Conservation (phyloP, 2,329 filamentous ascomycete species). For the Fonsecaea pedrosoi region DNA sequence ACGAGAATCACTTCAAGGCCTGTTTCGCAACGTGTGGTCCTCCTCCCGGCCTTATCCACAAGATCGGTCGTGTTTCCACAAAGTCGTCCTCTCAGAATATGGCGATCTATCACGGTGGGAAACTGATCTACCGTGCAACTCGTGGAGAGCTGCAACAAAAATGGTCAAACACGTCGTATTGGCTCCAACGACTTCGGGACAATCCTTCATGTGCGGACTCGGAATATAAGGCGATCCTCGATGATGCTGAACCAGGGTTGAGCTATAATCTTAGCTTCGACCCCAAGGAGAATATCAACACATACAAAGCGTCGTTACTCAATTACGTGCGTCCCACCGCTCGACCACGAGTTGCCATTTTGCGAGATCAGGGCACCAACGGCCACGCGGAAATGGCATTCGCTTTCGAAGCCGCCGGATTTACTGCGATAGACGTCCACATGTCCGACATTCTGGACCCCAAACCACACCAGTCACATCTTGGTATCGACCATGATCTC, state of each 20-base stretch:
- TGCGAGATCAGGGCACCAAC: conserved; percentile 95
- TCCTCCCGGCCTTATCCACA: conserved; percentile 79
- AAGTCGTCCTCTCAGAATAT: conserved; percentile 73
- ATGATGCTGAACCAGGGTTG: conserved; percentile 80
- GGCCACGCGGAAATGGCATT: conserved; percentile 98
- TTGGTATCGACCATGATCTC: conserved; percentile 79
- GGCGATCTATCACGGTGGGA: conserved; percentile 73
- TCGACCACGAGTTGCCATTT: conserved; percentile 82
- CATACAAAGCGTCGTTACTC: conserved; percentile 52
- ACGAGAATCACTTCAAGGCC: conserved; percentile 83
- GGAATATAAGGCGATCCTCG: conserved; percentile 76
- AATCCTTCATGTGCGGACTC: conserved; percentile 85
- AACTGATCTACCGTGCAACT: conserved; percentile 71
- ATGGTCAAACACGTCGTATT: conserved; percentile 87
- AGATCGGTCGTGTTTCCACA: conserved; percentile 77
- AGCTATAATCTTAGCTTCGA: conserved; percentile 83
- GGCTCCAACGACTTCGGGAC: conserved; percentile 89
- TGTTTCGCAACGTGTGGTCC: conserved; percentile 92
- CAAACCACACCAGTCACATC: conserved; percentile 43
- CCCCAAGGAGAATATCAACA: conserved; percentile 68
- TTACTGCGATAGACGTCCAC: conserved; percentile 90
- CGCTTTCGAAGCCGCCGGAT: conserved; percentile 88
- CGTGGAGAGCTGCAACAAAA: conserved; percentile 79
- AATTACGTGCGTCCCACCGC: conserved; percentile 66
- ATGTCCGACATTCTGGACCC: conserved; percentile 76